phyloP scores from a whole-genome alignment of 305 asterid genomes.

The Plantago lanceolata region DNA sequence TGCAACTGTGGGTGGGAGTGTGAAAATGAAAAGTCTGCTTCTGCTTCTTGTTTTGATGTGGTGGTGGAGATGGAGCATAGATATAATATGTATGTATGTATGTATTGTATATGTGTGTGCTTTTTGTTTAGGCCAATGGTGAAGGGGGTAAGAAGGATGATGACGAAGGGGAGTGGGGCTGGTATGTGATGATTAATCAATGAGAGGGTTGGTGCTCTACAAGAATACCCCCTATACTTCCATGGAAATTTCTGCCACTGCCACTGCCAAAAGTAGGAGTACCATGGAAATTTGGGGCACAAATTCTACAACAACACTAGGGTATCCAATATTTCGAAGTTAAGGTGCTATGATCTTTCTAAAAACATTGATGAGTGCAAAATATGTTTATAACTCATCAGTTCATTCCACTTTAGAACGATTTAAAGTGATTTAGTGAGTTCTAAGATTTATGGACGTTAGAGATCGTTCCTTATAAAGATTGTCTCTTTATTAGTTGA shows the following conservation, averaged over 20 bases:
- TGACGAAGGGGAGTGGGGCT: constrained; percentile 37
- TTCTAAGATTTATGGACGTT: too few species aligned
- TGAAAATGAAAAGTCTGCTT: constrained; percentile 8
- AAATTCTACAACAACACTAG: too few species aligned
- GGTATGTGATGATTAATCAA: constrained; percentile 65
- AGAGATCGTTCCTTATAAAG: too few species aligned
- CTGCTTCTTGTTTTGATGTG: neutral
- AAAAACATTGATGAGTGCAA: too few species aligned
- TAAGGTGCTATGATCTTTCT: too few species aligned
- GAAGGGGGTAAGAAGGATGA: constrained; percentile 16
- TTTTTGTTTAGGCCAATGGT: neutral
- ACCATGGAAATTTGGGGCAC: neutral
- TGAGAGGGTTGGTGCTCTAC: constrained; percentile 29
- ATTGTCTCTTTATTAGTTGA: too few species aligned
- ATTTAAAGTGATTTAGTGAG: too few species aligned
- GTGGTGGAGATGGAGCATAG: neutral
- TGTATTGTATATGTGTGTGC: too few species aligned
- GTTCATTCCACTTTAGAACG: too few species aligned
- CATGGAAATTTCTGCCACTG: constrained; percentile 41
- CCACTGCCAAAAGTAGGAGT: constrained; percentile 47
- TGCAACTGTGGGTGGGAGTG: constrained; percentile 23
- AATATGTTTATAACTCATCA: too few species aligned
- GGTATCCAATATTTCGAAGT: too few species aligned
- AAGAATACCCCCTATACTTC: constrained; percentile 34
- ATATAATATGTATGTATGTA: neutral